Evolutionary conservation across 2,329 filamentous ascomycete species (phyloP).

Genomic region (Volutella citrinella): DNA sequence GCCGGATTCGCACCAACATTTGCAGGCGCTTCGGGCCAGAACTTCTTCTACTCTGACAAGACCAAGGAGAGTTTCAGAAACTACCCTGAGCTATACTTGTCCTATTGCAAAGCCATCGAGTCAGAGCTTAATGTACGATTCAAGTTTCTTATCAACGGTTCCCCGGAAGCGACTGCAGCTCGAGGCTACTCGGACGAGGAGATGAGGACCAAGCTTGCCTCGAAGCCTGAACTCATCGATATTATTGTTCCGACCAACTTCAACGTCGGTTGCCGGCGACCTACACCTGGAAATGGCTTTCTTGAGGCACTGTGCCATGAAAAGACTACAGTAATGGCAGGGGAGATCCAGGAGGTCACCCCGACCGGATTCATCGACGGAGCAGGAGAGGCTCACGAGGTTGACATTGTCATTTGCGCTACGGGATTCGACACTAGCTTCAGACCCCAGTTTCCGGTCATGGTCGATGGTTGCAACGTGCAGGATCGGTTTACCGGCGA

Average conservation of each 20-base stretch:
- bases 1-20: no score
- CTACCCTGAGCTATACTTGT: not conserved
- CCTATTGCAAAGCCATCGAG: not conserved
- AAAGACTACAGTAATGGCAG: not conserved
- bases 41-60: no score
- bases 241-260: slow-evolving; percentile 3
- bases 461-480: not conserved
- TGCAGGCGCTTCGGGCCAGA: no score
- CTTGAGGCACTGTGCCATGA: slow-evolving; percentile 1
- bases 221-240: not conserved
- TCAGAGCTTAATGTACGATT: not conserved
- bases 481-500: not conserved
- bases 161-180: no score
- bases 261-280: slow-evolving; percentile 2
- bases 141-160: not conserved
- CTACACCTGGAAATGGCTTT: slow-evolving; percentile 2
- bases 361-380: not conserved
- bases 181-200: not conserved
- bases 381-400: not conserved
- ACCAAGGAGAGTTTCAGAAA: not conserved
- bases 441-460: slow-evolving; percentile 1
- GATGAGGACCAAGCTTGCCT: not conserved
- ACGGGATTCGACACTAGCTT: slow-evolving; percentile 4
- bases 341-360: not conserved
- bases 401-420: slow-evolving; percentile 5